A percentile compares a stretch with the other conserved stretches of the same genome.
phyloP scores from a whole-genome alignment of 345 rosid genomes.

The Noccaea caerulescens region DNA sequence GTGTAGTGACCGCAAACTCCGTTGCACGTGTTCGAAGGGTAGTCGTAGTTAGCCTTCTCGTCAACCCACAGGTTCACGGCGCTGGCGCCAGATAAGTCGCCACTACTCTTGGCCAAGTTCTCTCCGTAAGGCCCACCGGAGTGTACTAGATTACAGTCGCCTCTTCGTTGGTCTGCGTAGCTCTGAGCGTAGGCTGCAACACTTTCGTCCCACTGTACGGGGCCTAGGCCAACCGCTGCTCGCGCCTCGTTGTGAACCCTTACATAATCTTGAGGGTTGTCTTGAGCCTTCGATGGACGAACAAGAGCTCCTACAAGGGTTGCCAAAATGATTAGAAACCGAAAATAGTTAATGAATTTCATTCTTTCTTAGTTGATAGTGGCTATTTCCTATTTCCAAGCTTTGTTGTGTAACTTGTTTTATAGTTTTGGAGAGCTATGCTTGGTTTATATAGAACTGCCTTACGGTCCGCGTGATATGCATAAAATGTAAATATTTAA shows the following conservation, averaged over 20 bases:
- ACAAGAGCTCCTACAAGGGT: conserved; percentile 30
- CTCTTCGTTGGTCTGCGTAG: conserved; percentile 28
- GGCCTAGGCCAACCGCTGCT: conserved; percentile 22
- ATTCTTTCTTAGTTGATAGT: neutral
- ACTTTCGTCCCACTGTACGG: conserved; percentile 27
- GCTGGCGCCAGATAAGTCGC: conserved; percentile 2
- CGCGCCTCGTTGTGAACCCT: conserved; percentile 32
- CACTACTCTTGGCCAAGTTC: conserved; percentile 11
- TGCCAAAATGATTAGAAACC: conserved; percentile 10
- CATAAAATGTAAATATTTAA: no score
- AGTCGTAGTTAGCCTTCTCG: conserved; percentile 37
- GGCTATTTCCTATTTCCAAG: conserved; percentile 1
- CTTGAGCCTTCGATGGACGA: conserved; percentile 34
- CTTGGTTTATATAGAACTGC: conserved; percentile 23
- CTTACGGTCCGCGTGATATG: neutral
- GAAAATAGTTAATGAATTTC: neutral
- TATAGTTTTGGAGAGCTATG: conserved; percentile 15
- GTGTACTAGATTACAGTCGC: conserved; percentile 32
- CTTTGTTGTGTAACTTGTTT: conserved; percentile 3
- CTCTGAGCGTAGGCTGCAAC: conserved; percentile 24
- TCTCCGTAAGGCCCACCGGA: conserved; percentile 38
- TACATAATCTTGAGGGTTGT: conserved; percentile 34
- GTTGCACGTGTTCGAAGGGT: conserved; percentile 22
- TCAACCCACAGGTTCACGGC: conserved; percentile 38
- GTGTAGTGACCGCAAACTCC: conserved; percentile 38